Base-by-base conservation (phyloP, 2,329 filamentous ascomycete species). In the Ceratocystis colombiana region DNA sequence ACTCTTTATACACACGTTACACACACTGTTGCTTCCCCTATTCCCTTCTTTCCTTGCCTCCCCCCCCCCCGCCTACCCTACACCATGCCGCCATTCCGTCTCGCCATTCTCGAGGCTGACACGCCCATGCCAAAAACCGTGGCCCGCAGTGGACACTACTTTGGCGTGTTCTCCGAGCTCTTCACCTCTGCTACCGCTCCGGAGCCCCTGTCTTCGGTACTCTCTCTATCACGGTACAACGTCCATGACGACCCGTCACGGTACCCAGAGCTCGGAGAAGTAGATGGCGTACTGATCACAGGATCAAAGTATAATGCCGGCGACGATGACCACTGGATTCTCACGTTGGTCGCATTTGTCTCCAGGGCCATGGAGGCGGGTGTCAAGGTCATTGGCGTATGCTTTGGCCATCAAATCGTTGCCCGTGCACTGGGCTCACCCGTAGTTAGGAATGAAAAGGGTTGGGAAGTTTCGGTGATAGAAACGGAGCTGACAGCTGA, bases 31-130 rank as follows among this genome's bases (percentile, higher is more conserved):
- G 2, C 44, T 44, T n/a, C 10, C 37, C 25, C 20, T n/a, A 37
- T 44, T 1, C 28, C 2, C 28, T 15, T 5, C 61, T n/a, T 62
- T 8, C 28, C 20, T 44, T 20, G n/a, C 28, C 33, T 33, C 28
- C n/a, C 15, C n/a, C 12, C 5, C 20, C 2, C 62, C 30, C 30
- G 5, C 30, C 30, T 7, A 30, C 30, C 30, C 30, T 30, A 6
- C 28, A 45, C 8, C 28, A 68, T 68, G 67, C 10, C 71, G n/a
- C 83, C 83, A 37, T 77, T 93, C 70, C 87, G 89, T 66, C 87
- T 96, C 75, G 91, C 92, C 61, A 82, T 97, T 71, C 85, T 97
- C 70, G 90, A 96, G 79, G 88, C 89, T 78, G 93, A 96, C 76
- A 88, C 84, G 1, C 90, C 90, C 1, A 79, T 88, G 62, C 82